Conservation (phyloP, 2,329 filamentous ascomycete species). For the Akanthomyces uredinophilus region DNA sequence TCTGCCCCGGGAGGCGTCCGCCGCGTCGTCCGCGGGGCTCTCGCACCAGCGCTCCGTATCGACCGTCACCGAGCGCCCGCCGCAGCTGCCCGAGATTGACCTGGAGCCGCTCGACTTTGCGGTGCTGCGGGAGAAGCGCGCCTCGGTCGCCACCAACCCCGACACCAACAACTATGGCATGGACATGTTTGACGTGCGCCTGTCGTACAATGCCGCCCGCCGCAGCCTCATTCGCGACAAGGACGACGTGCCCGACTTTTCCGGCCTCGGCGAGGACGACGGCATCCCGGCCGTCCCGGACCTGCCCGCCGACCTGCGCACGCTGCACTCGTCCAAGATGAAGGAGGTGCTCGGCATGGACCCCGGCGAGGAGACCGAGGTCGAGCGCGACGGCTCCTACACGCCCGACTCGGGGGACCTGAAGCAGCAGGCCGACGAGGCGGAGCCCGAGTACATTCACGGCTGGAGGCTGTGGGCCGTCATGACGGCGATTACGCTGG, state of each 20-base stretch:
- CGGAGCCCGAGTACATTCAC: constrained; percentile 17
- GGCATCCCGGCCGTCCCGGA: constrained; percentile 3
- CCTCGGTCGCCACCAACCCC: constrained; percentile 8
- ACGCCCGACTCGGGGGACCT: constrained; percentile 13
- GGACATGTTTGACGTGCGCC: constrained; percentile 12
- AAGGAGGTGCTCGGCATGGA: constrained; percentile 13
- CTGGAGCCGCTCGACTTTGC: constrained; percentile 12
- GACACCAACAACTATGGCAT: constrained; percentile 6
- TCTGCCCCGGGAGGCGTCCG: background rate
- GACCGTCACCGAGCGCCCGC: constrained; percentile 5
- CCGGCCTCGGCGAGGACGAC: background rate
- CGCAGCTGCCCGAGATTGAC: constrained; percentile 13
- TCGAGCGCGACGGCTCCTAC: background rate
- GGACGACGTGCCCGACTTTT: constrained; percentile 10
- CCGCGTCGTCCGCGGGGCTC: background rate
- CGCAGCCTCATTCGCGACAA: constrained; percentile 13
- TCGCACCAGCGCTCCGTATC: constrained; percentile 1
- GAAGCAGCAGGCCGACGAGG: constrained; percentile 15
- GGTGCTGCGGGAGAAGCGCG: constrained; percentile 10
- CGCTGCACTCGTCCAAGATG: constrained; percentile 13
- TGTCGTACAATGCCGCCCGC: constrained; percentile 12
- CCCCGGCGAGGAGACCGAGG: constrained; percentile 10
- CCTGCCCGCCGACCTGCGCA: constrained; percentile 3
- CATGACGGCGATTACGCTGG: constrained; percentile 35
- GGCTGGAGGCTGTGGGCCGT: constrained; percentile 31